These are phyloP conservation scores for Podila horticola DNA, from an alignment of 192 early-diverging fungal species.

Conservation along the genomic window DNA sequence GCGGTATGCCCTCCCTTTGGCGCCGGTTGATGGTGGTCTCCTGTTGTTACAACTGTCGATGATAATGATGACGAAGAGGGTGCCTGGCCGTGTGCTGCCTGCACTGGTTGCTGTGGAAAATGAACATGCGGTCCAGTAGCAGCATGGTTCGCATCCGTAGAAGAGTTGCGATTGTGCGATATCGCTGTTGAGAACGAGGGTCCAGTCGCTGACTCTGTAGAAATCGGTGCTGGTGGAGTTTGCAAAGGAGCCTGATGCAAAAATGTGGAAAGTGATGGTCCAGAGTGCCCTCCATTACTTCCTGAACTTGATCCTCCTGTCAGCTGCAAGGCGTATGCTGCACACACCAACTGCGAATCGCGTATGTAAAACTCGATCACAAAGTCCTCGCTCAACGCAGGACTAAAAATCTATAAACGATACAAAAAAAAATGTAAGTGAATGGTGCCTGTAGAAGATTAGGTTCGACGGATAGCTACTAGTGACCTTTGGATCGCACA, in stretches of 20 bases:
- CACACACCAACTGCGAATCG: constrained; percentile 42
- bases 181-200: background rate
- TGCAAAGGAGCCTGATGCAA: constrained; percentile 15
- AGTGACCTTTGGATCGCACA: constrained; percentile 45
- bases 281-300: constrained; percentile 1
- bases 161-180: background rate
- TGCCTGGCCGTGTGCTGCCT: background rate
- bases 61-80: background rate
- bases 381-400: constrained; percentile 47
- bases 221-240: background rate
- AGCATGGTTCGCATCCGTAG: background rate
- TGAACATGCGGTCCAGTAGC: background rate
- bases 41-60: background rate
- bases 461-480: background rate
- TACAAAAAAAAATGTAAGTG: background rate
- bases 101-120: background rate
- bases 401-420: constrained; percentile 40
- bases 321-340: constrained; percentile 42
- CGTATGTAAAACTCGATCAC: constrained; percentile 48
- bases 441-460: background rate
- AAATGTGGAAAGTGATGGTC: constrained; percentile 8
- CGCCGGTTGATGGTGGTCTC: constrained; percentile 9
- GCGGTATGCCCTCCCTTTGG: background rate
- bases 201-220: constrained; percentile 2
- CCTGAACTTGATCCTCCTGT: constrained; percentile 19